A percentile compares a stretch with the other conserved stretches of the same genome.
These are phyloP conservation scores for Pulveroboletus sp. DNA, from an alignment of 768 basidiomycete species.

Conservation along the genomic window DNA sequence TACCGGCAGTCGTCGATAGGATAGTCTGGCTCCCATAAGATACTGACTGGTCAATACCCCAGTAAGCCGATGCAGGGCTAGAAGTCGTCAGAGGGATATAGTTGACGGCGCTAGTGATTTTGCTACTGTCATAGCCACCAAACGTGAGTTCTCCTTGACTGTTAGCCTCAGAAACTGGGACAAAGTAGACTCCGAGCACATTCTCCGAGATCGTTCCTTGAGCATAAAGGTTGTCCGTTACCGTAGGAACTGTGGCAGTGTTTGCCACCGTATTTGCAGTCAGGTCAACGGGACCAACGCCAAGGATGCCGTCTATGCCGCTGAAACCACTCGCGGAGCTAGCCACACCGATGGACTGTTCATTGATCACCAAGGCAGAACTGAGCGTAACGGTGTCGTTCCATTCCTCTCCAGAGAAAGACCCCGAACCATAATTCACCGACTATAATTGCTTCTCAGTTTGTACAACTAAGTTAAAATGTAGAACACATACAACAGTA, in stretches of 20 bases:
- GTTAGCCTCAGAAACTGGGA: constrained; percentile 14
- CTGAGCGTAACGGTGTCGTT: constrained; percentile 1
- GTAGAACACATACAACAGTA: constrained; percentile 9
- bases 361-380: neutral
- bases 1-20: constrained; percentile 20
- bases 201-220: constrained; percentile 27
- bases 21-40: constrained; percentile 20
- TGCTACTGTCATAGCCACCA: constrained; percentile 18
- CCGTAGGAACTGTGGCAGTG: constrained; percentile 25
- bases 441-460: neutral
- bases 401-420: constrained; percentile 5
- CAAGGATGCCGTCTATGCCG: neutral
- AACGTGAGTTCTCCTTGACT: constrained; percentile 26
- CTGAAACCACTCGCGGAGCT: neutral
- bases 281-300: neutral
- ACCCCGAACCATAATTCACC: neutral
- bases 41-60: constrained; percentile 28
- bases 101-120: constrained; percentile 10
- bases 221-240: constrained; percentile 32
- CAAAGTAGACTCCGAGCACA: constrained; percentile 31
- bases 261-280: neutral
- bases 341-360: constrained; percentile 1
- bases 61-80: constrained; percentile 18
- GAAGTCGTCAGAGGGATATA: constrained; percentile 24
- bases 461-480: too few species aligned